Base-by-base conservation (phyloP, 2,329 filamentous ascomycete genomes). In the Cladosporium halotolerans region DNA sequence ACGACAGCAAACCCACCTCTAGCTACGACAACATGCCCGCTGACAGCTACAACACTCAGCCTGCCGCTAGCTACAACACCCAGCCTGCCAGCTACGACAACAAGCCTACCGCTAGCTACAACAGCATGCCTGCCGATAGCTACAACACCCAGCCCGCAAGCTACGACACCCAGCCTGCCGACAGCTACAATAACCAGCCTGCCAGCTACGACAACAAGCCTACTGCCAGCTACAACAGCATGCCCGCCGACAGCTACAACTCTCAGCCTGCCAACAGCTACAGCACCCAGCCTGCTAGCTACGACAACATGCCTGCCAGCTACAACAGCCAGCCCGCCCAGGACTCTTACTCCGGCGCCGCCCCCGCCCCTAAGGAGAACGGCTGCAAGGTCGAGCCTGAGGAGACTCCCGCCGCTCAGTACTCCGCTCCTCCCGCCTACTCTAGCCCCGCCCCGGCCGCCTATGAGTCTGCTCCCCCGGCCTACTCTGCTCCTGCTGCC, bases 161-260 rank as follows among this genome's bases (percentile, higher is more conserved):
- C 45, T 39, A 48, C 32, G 34, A 40, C 34, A 28, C 23, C 7
- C 10, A 36, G 34, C 34, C 34, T 11, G 34, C 10, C 6, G 13
- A 34, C 33, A 11, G 10, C n/a, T 36, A 36, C 34, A 14, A 14
- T n/a, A 39, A 5, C n/a, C 23, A 38, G 8, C 16, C 28, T 34
- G 44, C 34, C 47, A 36, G n/a, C 46, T 40, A 49, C 16, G 36
- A 41, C 36, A 49, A 41, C 46, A 28, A 39, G 16, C 19, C n/a
- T 28, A 28, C 23, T 4, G 39, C 18, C 47, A 50, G 40, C 47
- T 41, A 32, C 47, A 42, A 40, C 34, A 39, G 36, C 45, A 28
- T 39, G 33, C 31, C 33, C 31, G 36, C 34, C 34, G 34, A 48
- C 33, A 16, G 14, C 19, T 19, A 36, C 46, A n/a, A 49, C 36